Conservation (phyloP, 2,329 filamentous ascomycete species). For the Colletotrichum lentis region DNA sequence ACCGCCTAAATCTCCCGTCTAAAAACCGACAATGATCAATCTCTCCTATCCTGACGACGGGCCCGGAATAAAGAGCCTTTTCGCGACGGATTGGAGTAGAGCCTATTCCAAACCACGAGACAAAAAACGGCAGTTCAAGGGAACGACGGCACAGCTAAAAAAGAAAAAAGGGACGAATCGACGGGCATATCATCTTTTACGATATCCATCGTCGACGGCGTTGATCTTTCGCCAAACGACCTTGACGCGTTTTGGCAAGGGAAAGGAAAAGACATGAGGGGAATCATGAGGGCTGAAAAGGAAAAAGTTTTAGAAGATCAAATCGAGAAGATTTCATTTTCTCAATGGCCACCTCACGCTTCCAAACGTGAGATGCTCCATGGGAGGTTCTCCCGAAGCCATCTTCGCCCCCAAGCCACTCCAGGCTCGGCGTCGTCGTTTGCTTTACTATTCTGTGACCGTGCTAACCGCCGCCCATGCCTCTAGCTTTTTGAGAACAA, state of each 20-base stretch:
- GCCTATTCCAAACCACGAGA: background rate
- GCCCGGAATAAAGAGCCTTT: background rate
- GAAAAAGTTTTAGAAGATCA: conserved; percentile 37
- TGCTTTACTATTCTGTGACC: conserved; percentile 23
- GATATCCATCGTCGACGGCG: conserved; percentile 29
- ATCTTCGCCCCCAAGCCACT: conserved; percentile 31
- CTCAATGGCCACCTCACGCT: conserved; percentile 78
- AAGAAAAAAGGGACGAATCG: conserved; percentile 10
- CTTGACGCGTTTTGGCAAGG: conserved; percentile 29
- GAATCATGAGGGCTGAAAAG: conserved; percentile 44
- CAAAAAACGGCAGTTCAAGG: conserved; percentile 35
- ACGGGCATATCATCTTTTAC: conserved; percentile 10
- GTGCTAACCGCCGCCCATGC: conserved; percentile 19
- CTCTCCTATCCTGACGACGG: background rate
- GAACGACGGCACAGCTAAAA: conserved; percentile 6
- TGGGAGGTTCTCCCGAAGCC: conserved; percentile 78
- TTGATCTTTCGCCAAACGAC: conserved; percentile 13
- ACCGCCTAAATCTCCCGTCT: conserved; percentile 56
- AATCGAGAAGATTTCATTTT: conserved; percentile 58
- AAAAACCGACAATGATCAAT: background rate
- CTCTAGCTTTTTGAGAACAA: background rate
- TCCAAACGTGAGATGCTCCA: conserved; percentile 73
- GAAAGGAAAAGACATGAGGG: conserved; percentile 39
- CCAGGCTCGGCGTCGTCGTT: conserved; percentile 6
- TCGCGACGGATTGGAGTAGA: background rate